Evolutionary conservation across 768 basidiomycete species (phyloP), one percentile per base, ranked within the genome.

Genomic region (Pleurotus pulmonarius): DNA sequence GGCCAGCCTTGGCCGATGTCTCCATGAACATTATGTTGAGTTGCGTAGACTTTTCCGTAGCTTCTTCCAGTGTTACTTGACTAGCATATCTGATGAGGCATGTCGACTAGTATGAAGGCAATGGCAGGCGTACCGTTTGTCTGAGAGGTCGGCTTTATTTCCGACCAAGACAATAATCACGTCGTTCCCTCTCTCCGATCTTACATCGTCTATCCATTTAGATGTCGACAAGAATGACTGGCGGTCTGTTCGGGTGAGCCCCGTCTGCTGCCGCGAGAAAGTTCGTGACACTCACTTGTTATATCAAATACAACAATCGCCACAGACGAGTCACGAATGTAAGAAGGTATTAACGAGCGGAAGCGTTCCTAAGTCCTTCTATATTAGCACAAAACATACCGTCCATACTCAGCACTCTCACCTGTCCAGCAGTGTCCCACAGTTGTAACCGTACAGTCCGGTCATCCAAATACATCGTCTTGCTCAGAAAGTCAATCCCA

Each of bases 391-490:
- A 15, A 57, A 26, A 22, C 16, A 49, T 26, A n/a, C 56, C 29
- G 22, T 34, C 16, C 4, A 18, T 29, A 26, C 41, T 46, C 46
- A 47, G 20, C 45, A 25, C 46, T 57, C 78, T 64, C 66, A 87
- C 92, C 80, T 94, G 94, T 54, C 92, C 93, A 60, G 96, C 96
- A 55, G 97, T 99, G 71, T 99, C 97, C 97, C 97, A 99, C 13
- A 99, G 76, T 69, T 99, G 97, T 72, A 99, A 75, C 67, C 97
- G 84, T 46, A 99, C 96, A 1, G 97, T 99, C 65, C 97, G 81
- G 75, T 99, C 97, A 68, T 99, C 97, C 56, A 98, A 81, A 73
- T 99, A 99, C 93, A 99, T 96, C 0, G 97, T 98, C 80, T 99
- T 99, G 76, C 94, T 96, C 73, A 99, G 78, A 71, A 99, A 99